Conservation (phyloP, 768 basidiomycete species). For the Crucibulum laeve region DNA sequence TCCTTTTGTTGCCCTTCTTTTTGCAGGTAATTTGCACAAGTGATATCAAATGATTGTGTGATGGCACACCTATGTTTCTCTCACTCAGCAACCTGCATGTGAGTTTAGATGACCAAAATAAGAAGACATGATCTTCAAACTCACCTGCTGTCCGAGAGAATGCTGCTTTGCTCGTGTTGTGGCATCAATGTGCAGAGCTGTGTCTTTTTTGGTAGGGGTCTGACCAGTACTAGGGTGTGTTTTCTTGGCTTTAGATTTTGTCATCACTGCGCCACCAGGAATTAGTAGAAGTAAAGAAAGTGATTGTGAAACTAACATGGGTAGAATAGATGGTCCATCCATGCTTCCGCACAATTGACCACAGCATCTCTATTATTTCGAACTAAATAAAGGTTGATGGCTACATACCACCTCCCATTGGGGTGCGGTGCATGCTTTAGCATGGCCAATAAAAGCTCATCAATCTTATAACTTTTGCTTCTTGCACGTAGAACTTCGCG, state of each 20-base stretch:
- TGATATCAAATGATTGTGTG: constrained; percentile 8
- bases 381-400: constrained; percentile 14
- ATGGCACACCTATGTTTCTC: constrained; percentile 14
- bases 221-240: neutral
- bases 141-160: neutral
- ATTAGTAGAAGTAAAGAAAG: neutral
- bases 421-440: constrained; percentile 12
- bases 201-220: constrained; percentile 1
- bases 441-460: constrained; percentile 11
- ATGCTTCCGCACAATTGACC: constrained; percentile 12
- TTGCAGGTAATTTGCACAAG: neutral
- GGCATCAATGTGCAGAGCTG: neutral
- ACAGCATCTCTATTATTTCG: constrained; percentile 10
- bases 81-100: constrained; percentile 8
- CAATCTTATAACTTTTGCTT: constrained; percentile 8
- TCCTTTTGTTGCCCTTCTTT: constrained; percentile 1
- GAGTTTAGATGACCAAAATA: neutral
- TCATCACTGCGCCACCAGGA: neutral
- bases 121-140: neutral
- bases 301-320: constrained; percentile 8
- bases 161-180: neutral
- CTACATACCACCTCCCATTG: constrained; percentile 13
- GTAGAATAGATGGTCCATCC: constrained; percentile 13
- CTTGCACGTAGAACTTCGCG: constrained; percentile 1
- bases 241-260: neutral